These are phyloP conservation scores for Oryza glaberrima DNA, from an alignment of 176 grass and related monocot genomes.

Conservation along the genomic window DNA sequence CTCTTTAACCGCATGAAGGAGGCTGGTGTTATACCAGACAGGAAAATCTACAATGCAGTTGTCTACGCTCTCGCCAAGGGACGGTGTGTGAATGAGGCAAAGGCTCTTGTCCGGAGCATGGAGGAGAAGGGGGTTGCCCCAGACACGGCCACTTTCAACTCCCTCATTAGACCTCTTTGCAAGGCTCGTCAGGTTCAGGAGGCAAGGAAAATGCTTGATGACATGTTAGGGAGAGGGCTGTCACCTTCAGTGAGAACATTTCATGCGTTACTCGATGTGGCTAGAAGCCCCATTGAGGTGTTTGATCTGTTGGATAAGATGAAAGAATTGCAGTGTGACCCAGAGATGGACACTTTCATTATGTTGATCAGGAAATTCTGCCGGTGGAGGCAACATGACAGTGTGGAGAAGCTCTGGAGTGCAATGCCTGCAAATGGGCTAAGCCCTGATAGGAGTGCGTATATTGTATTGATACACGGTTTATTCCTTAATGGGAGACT, in stretches of 20 bases:
- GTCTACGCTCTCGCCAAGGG: slow-evolving; percentile 76
- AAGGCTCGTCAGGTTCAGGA: slow-evolving; percentile 58
- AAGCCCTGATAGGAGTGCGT: slow-evolving; percentile 74
- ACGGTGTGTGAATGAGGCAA: slow-evolving; percentile 66
- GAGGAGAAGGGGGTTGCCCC: slow-evolving; percentile 62
- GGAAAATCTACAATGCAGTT: slow-evolving; percentile 76
- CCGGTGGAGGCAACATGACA: slow-evolving; percentile 69
- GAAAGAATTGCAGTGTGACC: slow-evolving; percentile 50
- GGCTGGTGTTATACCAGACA: slow-evolving; percentile 60
- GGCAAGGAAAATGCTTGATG: slow-evolving; percentile 67
- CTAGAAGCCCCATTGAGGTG: slow-evolving; percentile 55
- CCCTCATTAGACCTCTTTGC: slow-evolving; percentile 78
- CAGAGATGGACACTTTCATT: slow-evolving; percentile 72
- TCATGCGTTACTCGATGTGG: slow-evolving; percentile 67
- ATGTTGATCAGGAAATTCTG: slow-evolving; percentile 89
- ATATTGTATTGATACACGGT: slow-evolving; percentile 78
- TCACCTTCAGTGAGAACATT: slow-evolving; percentile 74
- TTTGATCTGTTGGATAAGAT: slow-evolving; percentile 71
- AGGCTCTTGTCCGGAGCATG: slow-evolving; percentile 61
- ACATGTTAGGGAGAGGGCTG: slow-evolving; percentile 67
- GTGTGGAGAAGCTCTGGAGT: slow-evolving; percentile 72
- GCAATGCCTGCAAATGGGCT: slow-evolving; percentile 69
- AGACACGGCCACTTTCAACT: slow-evolving; percentile 71
- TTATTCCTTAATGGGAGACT: slow-evolving; percentile 77
- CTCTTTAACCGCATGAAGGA: slow-evolving; percentile 78